A percentile compares a stretch with the other conserved stretches of the same genome.
Evolutionary conservation across 169 alveolate species (phyloP).

Genomic region (Plasmodium malariae): DNA sequence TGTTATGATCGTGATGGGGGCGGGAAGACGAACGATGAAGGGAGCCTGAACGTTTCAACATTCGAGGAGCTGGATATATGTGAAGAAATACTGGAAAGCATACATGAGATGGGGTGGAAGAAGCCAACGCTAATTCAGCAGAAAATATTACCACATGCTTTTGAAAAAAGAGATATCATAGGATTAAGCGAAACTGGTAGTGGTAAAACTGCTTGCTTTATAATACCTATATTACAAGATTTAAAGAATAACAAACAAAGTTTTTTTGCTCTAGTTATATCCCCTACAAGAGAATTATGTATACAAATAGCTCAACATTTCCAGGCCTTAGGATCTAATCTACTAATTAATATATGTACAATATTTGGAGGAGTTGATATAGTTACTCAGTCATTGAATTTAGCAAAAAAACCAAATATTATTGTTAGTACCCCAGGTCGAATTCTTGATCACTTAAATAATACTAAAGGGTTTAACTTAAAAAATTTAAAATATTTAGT

Average conservation of each 20-base stretch:
- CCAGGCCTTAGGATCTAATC: constrained; percentile 94
- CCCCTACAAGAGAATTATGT: constrained; percentile 99
- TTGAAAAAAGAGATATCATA: constrained; percentile 96
- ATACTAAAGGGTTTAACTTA: constrained; percentile 98
- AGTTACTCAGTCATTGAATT: constrained; percentile 94
- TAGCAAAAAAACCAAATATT: constrained; percentile 97
- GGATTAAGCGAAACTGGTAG: constrained; percentile 99
- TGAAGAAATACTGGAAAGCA: constrained; percentile 94
- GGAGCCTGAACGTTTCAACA: constrained; percentile 44
- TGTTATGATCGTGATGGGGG: not conserved
- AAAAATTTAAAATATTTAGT: constrained; percentile 92
- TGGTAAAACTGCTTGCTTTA: constrained; percentile 95
- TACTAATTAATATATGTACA: constrained; percentile 93
- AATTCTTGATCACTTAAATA: constrained; percentile 97
- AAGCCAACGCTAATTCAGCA: constrained; percentile 96
- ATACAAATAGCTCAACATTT: constrained; percentile 97
- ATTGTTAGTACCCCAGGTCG: constrained; percentile 99
- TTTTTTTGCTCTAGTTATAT: constrained; percentile 92
- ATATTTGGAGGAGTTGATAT: constrained; percentile 99
- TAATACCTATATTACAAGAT: constrained; percentile 96
- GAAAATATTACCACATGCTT: constrained; percentile 94
- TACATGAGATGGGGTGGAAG: constrained; percentile 92
- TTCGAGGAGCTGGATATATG: constrained; percentile 96
- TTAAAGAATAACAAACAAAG: constrained; percentile 91
- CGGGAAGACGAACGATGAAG: not conserved